These are phyloP conservation scores for Capsicum rhomboideum DNA, from an alignment of 257 asterid genomes.

Conservation along the genomic window DNA sequence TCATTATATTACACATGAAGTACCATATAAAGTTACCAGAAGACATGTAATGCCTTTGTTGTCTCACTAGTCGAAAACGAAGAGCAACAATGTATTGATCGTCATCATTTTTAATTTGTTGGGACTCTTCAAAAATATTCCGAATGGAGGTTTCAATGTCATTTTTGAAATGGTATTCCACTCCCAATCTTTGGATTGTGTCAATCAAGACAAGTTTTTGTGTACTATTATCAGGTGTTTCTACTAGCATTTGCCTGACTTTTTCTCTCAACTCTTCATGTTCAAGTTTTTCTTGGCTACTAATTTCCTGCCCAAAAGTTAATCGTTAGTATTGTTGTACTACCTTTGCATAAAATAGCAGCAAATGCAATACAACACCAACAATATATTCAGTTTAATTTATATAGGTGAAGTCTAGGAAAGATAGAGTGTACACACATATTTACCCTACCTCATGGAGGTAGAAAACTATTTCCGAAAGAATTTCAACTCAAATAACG, in stretches of 20 bases:
- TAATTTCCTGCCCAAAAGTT: not conserved
- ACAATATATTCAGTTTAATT: not conserved
- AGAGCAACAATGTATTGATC: not conserved
- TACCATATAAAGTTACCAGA: no score
- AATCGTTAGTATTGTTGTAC: not conserved
- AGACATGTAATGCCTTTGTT: constrained; percentile 1
- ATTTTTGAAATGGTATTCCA: constrained; percentile 5
- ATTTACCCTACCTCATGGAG: no score
- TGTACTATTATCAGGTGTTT: not conserved
- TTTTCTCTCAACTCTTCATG: not conserved
- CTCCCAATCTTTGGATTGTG: constrained; percentile 7
- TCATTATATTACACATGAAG: no score
- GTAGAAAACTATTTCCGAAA: no score
- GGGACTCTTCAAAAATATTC: not conserved
- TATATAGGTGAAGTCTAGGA: no score
- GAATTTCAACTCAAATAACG: no score
- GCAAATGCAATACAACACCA: no score
- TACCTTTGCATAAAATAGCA: not conserved
- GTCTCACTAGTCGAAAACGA: constrained; percentile 10
- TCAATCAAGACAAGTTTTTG: constrained; percentile 1
- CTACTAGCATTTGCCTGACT: not conserved
- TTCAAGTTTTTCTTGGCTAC: not conserved
- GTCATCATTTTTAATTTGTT: not conserved
- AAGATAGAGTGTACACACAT: not conserved
- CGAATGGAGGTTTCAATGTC: not conserved